phyloP scores from a whole-genome alignment of 176 grass and related monocot genomes.

The Poa annua region DNA sequence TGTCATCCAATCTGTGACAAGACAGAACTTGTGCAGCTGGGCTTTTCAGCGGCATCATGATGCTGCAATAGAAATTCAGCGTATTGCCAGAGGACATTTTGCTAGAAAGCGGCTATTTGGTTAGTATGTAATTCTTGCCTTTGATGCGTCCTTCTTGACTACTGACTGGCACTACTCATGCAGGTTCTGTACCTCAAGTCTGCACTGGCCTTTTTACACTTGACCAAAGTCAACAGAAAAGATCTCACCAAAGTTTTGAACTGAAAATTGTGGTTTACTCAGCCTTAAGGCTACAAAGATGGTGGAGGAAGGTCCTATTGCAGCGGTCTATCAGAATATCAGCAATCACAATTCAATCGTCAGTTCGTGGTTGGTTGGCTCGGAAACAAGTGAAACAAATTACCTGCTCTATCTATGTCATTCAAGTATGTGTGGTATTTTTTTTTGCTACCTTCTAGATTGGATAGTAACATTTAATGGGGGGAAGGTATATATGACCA shows the following conservation, averaged over 20 bases:
- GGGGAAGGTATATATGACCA: not conserved
- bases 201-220: constrained; percentile 30
- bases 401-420: constrained; percentile 29
- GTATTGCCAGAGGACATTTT: constrained; percentile 51
- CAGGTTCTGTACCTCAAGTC: constrained; percentile 55
- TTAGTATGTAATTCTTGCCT: constrained; percentile 40
- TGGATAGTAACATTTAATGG: not conserved
- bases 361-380: constrained; percentile 49
- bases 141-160: constrained; percentile 16
- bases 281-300: constrained; percentile 55
- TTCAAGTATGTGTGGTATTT: constrained; percentile 55
- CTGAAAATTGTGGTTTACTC: constrained; percentile 54
- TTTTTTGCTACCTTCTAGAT: constrained; percentile 12
- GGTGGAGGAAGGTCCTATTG: constrained; percentile 59
- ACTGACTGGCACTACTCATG: constrained; percentile 12
- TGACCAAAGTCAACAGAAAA: constrained; percentile 18
- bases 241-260: constrained; percentile 37
- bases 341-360: constrained; percentile 61
- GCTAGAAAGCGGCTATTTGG: constrained; percentile 62
- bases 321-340: constrained; percentile 31
- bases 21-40: constrained; percentile 36
- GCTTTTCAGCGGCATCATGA: constrained; percentile 21
- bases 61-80: constrained; percentile 54
- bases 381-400: constrained; percentile 45
- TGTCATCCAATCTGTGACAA: constrained; percentile 48